A percentile compares a stretch with the other conserved stretches of the same genome.
phyloP scores from a whole-genome alignment of 805 yeast genomes.

The Candida saitoana region DNA sequence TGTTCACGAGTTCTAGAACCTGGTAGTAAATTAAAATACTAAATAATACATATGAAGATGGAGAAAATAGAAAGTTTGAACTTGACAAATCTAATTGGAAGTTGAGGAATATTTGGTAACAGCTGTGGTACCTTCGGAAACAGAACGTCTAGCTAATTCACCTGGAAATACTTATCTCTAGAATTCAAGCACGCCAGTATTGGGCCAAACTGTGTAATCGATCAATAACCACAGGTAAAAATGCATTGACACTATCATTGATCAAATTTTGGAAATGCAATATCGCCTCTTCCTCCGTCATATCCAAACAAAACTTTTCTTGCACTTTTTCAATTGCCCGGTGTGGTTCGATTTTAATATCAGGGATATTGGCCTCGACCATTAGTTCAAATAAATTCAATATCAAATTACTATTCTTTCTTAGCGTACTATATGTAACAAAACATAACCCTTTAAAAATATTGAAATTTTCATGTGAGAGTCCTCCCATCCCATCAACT shows the following conservation, averaged over 20 bases:
- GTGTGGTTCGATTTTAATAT: constrained; percentile 75
- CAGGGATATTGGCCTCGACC: constrained; percentile 92
- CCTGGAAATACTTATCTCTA: too few relatives aligned
- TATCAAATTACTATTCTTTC: constrained; percentile 86
- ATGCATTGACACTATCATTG: constrained; percentile 90
- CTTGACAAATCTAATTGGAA: too few relatives aligned
- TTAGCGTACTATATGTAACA: constrained; percentile 83
- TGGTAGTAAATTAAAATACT: too few relatives aligned
- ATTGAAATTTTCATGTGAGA: constrained; percentile 76
- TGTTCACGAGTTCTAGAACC: too few relatives aligned
- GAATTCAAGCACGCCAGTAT: constrained; percentile 86
- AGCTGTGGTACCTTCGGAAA: too few relatives aligned
- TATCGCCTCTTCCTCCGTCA: constrained; percentile 95
- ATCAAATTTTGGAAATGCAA: constrained; percentile 90
- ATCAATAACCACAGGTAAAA: constrained; percentile 92
- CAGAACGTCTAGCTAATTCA: too few relatives aligned
- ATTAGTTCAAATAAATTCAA: constrained; percentile 87
- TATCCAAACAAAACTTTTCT: constrained; percentile 88
- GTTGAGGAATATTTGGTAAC: too few relatives aligned
- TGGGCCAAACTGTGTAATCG: constrained; percentile 93
- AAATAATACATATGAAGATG: too few relatives aligned
- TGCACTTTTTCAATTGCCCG: constrained; percentile 87
- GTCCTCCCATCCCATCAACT: constrained; percentile 97
- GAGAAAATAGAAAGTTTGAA: too few relatives aligned
- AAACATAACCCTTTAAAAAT: constrained; percentile 90